These are phyloP conservation scores for Phylloporus sp. DNA, from an alignment of 768 basidiomycete genomes.

Conservation along the genomic window DNA sequence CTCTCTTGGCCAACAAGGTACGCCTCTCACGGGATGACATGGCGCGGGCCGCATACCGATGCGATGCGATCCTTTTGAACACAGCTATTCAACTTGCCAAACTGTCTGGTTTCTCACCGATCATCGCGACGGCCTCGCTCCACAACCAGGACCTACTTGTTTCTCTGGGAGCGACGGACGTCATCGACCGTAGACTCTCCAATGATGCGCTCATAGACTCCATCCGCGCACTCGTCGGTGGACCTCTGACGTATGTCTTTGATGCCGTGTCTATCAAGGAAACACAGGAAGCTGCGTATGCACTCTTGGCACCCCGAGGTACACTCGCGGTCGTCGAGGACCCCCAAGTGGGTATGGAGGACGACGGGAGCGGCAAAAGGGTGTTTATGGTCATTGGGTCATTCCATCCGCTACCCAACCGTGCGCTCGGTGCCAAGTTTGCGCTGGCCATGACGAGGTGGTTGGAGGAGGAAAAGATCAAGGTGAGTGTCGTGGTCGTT, in stretches of 20 bases:
- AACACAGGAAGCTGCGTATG: slow-evolving; percentile 30
- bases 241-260: slow-evolving; percentile 9
- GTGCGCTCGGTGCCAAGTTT: slow-evolving; percentile 9
- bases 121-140: slow-evolving; percentile 37
- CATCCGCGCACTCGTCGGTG: not conserved
- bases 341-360: not conserved
- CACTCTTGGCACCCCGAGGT: slow-evolving; percentile 30
- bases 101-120: slow-evolving; percentile 31
- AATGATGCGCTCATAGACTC: not conserved
- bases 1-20: slow-evolving; percentile 36
- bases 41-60: too few relatives aligned
- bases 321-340: slow-evolving; percentile 11
- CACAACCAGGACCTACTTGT: slow-evolving; percentile 28
- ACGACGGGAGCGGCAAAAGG: not conserved
- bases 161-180: slow-evolving; percentile 34
- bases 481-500: slow-evolving; percentile 7
- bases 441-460: slow-evolving; percentile 6
- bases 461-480: slow-evolving; percentile 14
- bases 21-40: not conserved
- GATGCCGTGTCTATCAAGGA: slow-evolving; percentile 30
- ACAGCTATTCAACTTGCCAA: slow-evolving; percentile 30
- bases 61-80: too few relatives aligned
- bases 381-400: not conserved
- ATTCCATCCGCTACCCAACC: slow-evolving; percentile 1
- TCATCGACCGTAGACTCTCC: slow-evolving; percentile 29